Evolutionary conservation across 2,329 filamentous ascomycete genomes (phyloP), one percentile per base, ranked within the genome.

Genomic region (Cytospora schulzeri): DNA sequence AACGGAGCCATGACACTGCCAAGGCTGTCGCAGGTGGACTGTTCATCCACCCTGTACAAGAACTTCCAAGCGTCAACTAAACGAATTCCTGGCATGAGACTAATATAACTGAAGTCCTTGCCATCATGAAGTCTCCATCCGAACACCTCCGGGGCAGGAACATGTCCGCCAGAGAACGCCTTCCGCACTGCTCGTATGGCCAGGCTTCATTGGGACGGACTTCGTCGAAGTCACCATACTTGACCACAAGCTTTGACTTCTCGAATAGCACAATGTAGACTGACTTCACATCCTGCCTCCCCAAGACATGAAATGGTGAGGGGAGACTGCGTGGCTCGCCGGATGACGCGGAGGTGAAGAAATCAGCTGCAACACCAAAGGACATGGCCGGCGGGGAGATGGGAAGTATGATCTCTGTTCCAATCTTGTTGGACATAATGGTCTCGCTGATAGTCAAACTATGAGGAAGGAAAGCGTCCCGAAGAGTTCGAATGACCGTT

Each of bases 121-220:
- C 33, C 22, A 0, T 57, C 28, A 6, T 26, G 14, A 17, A 38
- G 11, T n/a, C 22, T 57, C 14, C 54, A 57, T 15, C 54, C 33
- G 8, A 45, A 45, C 1, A 29, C 19, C 24, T 57, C 54, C 7
- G 22, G 54, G 6, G 28, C 54, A 22, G 38, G 33, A n/a, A 57
- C 33, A 33, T 41, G 33, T 15, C 54, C 22, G 22, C 15, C 22
- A 29, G 33, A 35, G 54, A 57, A 41, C 14, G 54, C 22, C 24
- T 57, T 41, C 22, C 54, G 31, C 24, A 57, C 19, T n/a, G 35
- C 33, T 38, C 28, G 54, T 35, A 57, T 57, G 35, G 33, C 41
- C 15, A 57, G 38, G 54, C 54, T 24, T 41, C 33, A 12, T 57
- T 35, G 26, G 50, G 26, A 11, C 19, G 56, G 19, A 26, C 38